These are phyloP conservation scores for Fusarium nurragi DNA, from an alignment of 2,329 filamentous ascomycete species.

Conservation along the genomic window DNA sequence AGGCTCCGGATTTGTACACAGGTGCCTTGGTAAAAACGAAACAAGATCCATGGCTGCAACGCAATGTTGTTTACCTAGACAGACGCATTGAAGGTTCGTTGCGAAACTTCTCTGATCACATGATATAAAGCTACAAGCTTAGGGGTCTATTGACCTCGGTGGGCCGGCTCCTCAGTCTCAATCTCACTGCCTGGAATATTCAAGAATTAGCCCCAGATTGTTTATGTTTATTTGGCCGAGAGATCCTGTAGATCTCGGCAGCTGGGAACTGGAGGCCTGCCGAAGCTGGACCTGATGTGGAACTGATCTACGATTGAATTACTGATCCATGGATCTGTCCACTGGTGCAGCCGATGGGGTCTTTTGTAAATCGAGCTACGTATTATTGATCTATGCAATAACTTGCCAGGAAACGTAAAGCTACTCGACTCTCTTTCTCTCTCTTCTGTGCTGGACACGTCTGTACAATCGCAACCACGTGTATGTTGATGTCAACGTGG, in stretches of 20 bases:
- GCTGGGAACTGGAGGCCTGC: constrained; percentile 20
- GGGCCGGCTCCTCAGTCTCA: constrained; percentile 5
- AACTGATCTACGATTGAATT: constrained; percentile 29
- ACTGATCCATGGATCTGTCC: constrained; percentile 27
- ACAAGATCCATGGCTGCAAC: background rate
- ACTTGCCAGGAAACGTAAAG: constrained; percentile 7
- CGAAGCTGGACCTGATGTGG: constrained; percentile 18
- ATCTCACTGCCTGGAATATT: background rate
- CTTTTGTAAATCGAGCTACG: no score
- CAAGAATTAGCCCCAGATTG: constrained; percentile 20
- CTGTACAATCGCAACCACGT: constrained; percentile 16
- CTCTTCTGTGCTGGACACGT: background rate
- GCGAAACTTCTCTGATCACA: background rate
- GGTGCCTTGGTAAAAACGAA: no score
- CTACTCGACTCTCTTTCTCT: background rate
- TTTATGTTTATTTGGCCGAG: constrained; percentile 21
- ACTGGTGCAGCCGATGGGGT: constrained; percentile 1
- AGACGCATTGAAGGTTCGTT: no score
- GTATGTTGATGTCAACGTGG: constrained; percentile 1
- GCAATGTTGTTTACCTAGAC: background rate
- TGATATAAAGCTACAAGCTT: background rate
- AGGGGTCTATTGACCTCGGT: background rate
- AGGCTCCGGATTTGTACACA: no score
- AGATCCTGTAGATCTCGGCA: constrained; percentile 34
- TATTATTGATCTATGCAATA: no score